phyloP scores from a whole-genome alignment of 345 rosid genomes.

The Bruguiera parviflora region DNA sequence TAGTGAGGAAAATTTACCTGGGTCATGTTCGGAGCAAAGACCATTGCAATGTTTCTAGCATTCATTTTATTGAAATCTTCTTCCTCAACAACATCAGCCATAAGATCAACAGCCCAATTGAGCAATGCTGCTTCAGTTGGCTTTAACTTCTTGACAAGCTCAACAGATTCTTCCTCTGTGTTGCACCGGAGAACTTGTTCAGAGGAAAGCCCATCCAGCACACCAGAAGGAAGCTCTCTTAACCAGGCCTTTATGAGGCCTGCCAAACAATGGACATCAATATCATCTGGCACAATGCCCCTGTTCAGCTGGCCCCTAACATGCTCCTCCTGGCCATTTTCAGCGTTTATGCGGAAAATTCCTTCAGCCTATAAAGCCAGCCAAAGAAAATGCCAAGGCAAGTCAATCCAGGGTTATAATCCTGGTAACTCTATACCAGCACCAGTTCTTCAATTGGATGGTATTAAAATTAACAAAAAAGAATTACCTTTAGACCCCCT shows the following conservation, averaged over 20 bases:
- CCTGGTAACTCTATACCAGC: too few relatives aligned
- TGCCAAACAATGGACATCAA: constrained; percentile 90
- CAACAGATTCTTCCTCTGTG: constrained; percentile 68
- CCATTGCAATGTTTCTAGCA: constrained; percentile 95
- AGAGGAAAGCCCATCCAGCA: constrained; percentile 94
- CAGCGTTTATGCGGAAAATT: constrained; percentile 91
- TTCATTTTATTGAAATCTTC: constrained; percentile 92
- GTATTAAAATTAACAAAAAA: background rate
- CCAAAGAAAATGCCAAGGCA: background rate
- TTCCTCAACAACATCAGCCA: constrained; percentile 94
- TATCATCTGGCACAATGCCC: constrained; percentile 79
- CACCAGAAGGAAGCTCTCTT: constrained; percentile 91
- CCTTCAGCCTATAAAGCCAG: constrained; percentile 70
- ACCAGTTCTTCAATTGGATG: background rate
- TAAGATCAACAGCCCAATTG: constrained; percentile 83
- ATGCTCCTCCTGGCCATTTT: constrained; percentile 88
- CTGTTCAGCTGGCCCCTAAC: constrained; percentile 87
- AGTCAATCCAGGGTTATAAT: background rate
- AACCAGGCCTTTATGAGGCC: constrained; percentile 99
- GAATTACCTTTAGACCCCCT: constrained; percentile 71
- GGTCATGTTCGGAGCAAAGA: constrained; percentile 94
- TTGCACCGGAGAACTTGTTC: constrained; percentile 84
- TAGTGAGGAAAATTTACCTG: constrained; percentile 44
- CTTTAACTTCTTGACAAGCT: constrained; percentile 73
- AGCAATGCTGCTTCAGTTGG: constrained; percentile 90